Percentiles rank a stretch among this genome's conserved stretches.
Conservation (phyloP, 768 basidiomycete genomes). For the Rhodotorula kratochvilovae region DNA sequence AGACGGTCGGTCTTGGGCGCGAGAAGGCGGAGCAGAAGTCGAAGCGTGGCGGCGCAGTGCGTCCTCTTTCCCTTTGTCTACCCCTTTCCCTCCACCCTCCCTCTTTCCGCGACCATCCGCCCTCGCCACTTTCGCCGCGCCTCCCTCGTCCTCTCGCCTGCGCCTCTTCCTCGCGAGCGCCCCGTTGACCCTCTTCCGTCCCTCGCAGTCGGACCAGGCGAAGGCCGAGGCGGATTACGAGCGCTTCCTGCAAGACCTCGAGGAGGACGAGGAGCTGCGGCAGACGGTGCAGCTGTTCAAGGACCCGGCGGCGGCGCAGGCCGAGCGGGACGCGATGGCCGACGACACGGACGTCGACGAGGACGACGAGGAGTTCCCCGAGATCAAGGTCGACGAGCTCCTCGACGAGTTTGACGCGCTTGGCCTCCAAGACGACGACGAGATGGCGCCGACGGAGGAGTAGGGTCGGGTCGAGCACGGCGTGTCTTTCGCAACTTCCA, state of each 20-base stretch:
- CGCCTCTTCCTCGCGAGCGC: neutral
- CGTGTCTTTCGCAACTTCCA: too few species aligned
- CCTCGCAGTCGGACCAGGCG: conserved; percentile 44
- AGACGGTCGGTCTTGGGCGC: conserved; percentile 55
- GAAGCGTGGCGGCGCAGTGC: conserved; percentile 18
- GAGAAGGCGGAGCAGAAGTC: conserved; percentile 14
- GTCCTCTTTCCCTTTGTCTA: neutral
- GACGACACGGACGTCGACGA: conserved; percentile 19
- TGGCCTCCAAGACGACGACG: neutral
- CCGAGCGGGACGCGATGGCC: conserved; percentile 6
- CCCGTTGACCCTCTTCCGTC: neutral
- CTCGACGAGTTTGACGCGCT: conserved; percentile 26
- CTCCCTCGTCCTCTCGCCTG: neutral
- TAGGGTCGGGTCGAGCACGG: too few species aligned
- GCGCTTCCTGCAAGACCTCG: conserved; percentile 83
- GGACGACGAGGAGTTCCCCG: conserved; percentile 36
- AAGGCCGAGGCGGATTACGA: conserved; percentile 98
- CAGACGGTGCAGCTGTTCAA: conserved; percentile 82
- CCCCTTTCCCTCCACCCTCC: too few species aligned
- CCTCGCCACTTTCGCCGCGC: too few species aligned
- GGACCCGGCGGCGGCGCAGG: conserved; percentile 46
- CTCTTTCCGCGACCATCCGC: too few species aligned
- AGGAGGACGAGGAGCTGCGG: conserved; percentile 90
- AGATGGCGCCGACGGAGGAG: too few species aligned
- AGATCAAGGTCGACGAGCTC: conserved; percentile 35